These are phyloP conservation scores for Pyrenochaeta sp. DNA, from an alignment of 2,329 filamentous ascomycete genomes.

Conservation along the genomic window DNA sequence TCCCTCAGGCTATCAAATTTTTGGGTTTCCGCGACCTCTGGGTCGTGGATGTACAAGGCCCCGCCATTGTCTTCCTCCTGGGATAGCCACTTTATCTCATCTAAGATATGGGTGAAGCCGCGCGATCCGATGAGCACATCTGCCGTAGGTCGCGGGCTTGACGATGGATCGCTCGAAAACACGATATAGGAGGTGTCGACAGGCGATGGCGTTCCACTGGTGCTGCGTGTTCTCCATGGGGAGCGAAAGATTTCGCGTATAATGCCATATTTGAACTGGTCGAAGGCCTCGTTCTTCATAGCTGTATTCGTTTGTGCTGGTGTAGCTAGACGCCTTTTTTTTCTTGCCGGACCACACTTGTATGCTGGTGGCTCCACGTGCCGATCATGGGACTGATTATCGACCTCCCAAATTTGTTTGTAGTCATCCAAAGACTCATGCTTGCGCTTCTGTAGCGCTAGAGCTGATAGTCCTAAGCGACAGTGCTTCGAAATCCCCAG, in stretches of 20 bases:
- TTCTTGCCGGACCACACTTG: background rate
- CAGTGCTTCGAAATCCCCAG: too few relatives aligned
- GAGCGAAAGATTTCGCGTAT: constrained; percentile 5
- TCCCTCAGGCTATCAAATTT: background rate
- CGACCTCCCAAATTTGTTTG: background rate
- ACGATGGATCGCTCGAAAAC: background rate
- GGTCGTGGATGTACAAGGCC: background rate
- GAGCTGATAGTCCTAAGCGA: background rate
- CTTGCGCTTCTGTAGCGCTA: background rate
- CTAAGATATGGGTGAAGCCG: background rate
- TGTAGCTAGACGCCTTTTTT: background rate
- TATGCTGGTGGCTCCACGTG: background rate
- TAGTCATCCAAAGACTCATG: background rate
- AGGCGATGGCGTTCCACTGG: background rate
- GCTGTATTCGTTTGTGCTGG: background rate
- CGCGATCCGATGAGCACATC: background rate
- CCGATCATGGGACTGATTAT: background rate
- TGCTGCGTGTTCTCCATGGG: background rate
- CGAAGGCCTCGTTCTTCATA: background rate
- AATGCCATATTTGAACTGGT: background rate
- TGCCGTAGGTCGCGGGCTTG: background rate
- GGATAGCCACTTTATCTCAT: background rate
- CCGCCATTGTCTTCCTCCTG: background rate
- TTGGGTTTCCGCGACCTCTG: background rate
- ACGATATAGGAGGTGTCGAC: background rate